A percentile compares a stretch with the other conserved stretches of the same genome.
Evolutionary conservation across 2,329 filamentous ascomycete genomes (phyloP).

Genomic region (Corinectria fuckeliana): DNA sequence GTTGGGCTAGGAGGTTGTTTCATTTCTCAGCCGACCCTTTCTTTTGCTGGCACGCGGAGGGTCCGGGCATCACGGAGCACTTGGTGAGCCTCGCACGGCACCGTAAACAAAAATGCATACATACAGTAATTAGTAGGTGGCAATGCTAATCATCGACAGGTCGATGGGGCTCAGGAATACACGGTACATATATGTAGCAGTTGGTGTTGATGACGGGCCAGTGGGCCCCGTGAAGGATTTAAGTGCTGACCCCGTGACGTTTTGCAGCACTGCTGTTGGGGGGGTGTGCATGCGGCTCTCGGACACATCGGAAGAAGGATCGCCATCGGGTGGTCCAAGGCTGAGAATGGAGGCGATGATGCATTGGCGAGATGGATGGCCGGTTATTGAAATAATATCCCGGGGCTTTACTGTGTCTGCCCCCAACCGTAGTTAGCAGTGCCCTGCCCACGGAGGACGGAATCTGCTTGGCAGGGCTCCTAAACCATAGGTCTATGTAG

Average conservation of each 20-base stretch:
- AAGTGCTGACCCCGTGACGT: constrained; percentile 34
- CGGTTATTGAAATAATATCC: background rate
- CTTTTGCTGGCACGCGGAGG: background rate
- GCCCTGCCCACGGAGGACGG: background rate
- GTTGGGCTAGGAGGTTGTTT: background rate
- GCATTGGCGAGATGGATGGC: background rate
- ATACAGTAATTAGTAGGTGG: background rate
- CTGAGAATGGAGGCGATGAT: constrained; percentile 3
- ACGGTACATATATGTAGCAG: too few species aligned
- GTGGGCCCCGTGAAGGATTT: constrained; percentile 29
- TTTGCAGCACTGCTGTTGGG: constrained; percentile 9
- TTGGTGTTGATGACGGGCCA: constrained; percentile 15
- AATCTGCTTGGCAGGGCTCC: background rate
- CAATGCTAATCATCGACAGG: constrained; percentile 1
- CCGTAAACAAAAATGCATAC: background rate
- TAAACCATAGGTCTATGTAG: too few species aligned
- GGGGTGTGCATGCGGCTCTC: background rate
- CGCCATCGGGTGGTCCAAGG: constrained; percentile 13
- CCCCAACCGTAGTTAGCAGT: background rate
- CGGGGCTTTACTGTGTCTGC: constrained; percentile 13
- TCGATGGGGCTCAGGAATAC: constrained; percentile 17
- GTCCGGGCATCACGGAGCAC: background rate
- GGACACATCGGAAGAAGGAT: constrained; percentile 18
- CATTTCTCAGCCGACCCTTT: too few species aligned
- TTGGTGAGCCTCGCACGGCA: background rate